These are phyloP conservation scores for Choiromyces venosus DNA, from an alignment of 495 filamentous ascomycete species.

Conservation along the genomic window DNA sequence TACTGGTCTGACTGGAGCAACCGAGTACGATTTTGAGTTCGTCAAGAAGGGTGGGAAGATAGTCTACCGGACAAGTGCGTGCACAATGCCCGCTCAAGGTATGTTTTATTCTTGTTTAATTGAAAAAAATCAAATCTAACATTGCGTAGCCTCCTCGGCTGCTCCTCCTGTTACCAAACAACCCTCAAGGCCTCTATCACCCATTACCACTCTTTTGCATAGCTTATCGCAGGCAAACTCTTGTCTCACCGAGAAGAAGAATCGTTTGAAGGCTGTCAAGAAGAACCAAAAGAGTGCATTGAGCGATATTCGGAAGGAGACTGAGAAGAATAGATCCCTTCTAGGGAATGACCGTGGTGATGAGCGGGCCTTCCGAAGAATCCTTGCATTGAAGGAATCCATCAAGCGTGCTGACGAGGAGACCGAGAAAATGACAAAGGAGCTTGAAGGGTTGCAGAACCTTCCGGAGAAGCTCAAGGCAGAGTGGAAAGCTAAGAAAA, in stretches of 20 bases:
- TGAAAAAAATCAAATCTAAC: constrained; percentile 14
- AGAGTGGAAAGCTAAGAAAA: constrained; percentile 41
- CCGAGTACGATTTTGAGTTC: constrained; percentile 43
- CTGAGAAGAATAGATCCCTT: constrained; percentile 39
- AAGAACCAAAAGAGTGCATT: constrained; percentile 39
- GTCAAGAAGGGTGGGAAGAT: constrained; percentile 35
- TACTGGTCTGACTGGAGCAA: constrained; percentile 40
- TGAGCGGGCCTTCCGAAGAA: constrained; percentile 41
- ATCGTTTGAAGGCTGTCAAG: constrained; percentile 32
- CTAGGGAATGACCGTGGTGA: constrained; percentile 41
- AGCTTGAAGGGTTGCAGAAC: constrained; percentile 32
- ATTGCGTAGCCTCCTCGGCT: constrained; percentile 30
- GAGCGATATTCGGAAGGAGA: constrained; percentile 40
- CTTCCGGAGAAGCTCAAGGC: constrained; percentile 38
- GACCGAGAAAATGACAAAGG: constrained; percentile 34
- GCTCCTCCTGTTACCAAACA: constrained; percentile 22
- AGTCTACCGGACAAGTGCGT: constrained; percentile 39
- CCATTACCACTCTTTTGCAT: constrained; percentile 41
- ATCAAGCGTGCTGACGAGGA: constrained; percentile 42
- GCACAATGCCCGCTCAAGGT: constrained; percentile 42
- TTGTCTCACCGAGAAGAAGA: constrained; percentile 36
- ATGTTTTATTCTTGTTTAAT: constrained; percentile 15
- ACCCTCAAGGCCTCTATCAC: constrained; percentile 41
- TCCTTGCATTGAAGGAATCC: constrained; percentile 39
- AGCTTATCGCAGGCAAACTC: constrained; percentile 38